These are phyloP conservation scores for Euphrasia confusa DNA, from an alignment of 257 asterid genomes.

Conservation along the genomic window DNA sequence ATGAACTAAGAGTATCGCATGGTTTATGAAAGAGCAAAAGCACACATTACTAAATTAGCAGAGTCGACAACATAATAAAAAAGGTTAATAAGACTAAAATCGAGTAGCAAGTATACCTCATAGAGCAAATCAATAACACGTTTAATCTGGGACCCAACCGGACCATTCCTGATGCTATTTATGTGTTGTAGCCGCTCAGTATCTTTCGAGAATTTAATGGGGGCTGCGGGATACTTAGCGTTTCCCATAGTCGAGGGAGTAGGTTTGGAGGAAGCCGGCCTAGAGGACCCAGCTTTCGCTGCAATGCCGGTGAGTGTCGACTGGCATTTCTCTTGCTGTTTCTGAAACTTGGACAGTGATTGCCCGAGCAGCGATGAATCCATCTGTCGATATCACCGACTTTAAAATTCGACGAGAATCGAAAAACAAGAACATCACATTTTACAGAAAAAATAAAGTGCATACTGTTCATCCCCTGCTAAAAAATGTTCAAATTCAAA, in stretches of 20 bases:
- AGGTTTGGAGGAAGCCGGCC: conserved; percentile 22
- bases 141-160: conserved; percentile 88
- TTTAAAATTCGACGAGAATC: too few species aligned
- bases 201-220: conserved; percentile 74
- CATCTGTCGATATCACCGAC: too few species aligned
- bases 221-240: conserved; percentile 33
- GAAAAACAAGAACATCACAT: too few species aligned
- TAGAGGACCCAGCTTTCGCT: conserved; percentile 45
- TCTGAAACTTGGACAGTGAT: too few species aligned
- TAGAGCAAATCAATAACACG: conserved; percentile 80
- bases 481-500: too few species aligned
- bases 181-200: conserved; percentile 83
- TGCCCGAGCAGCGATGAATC: too few species aligned
- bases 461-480: too few species aligned
- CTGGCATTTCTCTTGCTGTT: conserved; percentile 70
- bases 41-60: neutral
- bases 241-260: conserved; percentile 30
- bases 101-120: conserved; percentile 48
- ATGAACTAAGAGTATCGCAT: neutral
- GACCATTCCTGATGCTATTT: conserved; percentile 88
- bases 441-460: too few species aligned
- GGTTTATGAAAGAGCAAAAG: neutral
- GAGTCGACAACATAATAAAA: too few species aligned
- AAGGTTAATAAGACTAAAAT: too few species aligned
- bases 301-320: conserved; percentile 42